These are phyloP conservation scores for Agrocybe praecox DNA, from an alignment of 768 basidiomycete species.

Conservation along the genomic window DNA sequence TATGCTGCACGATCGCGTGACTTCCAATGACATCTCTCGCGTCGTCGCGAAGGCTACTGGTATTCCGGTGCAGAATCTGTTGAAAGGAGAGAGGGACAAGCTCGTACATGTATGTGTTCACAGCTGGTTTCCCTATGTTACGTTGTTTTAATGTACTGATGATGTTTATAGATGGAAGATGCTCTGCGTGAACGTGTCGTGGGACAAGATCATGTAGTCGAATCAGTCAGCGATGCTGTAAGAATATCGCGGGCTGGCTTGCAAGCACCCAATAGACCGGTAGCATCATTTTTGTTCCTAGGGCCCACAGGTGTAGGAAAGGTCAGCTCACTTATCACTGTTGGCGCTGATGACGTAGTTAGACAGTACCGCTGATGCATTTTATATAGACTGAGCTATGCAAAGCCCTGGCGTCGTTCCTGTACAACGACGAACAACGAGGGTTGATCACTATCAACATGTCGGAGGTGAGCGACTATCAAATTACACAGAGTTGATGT, in stretches of 20 bases:
- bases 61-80: constrained; percentile 85
- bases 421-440: constrained; percentile 88
- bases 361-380: not conserved
- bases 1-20: constrained; percentile 86
- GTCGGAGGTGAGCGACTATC: constrained; percentile 59
- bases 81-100: constrained; percentile 90
- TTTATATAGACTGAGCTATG: constrained; percentile 76
- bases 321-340: constrained; percentile 33
- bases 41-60: constrained; percentile 90
- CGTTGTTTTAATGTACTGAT: not conserved
- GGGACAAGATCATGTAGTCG: constrained; percentile 89
- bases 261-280: constrained; percentile 85
- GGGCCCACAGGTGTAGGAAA: constrained; percentile 91
- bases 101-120: constrained; percentile 73
- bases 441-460: constrained; percentile 93
- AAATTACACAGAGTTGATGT: too few relatives aligned
- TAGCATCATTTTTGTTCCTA: constrained; percentile 91
- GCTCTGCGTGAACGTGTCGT: constrained; percentile 73
- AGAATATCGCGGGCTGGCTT: constrained; percentile 91
- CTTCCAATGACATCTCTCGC: constrained; percentile 84
- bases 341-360: constrained; percentile 6
- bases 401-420: constrained; percentile 85
- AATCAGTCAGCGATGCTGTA: constrained; percentile 86
- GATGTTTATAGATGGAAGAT: constrained; percentile 77
- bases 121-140: not conserved